These are phyloP conservation scores for Tricholoma bakamatsutake DNA, from an alignment of 768 basidiomycete genomes.

Conservation along the genomic window DNA sequence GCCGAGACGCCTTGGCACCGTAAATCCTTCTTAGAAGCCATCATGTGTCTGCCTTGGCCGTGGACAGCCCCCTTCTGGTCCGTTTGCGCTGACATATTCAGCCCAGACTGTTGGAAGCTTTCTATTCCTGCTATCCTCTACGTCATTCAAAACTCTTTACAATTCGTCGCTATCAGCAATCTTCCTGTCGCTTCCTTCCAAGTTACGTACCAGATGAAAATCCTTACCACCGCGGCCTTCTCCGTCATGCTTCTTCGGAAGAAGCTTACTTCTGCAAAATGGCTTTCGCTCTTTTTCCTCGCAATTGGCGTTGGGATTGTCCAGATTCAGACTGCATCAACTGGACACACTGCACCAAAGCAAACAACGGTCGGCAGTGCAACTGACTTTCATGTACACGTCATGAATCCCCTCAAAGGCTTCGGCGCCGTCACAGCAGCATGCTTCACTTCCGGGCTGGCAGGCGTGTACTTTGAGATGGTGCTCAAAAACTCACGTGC, in stretches of 20 bases:
- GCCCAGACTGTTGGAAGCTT: slow-evolving; percentile 94
- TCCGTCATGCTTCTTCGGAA: slow-evolving; percentile 80
- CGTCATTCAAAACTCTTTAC: slow-evolving; percentile 93
- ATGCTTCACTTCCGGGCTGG: slow-evolving; percentile 86
- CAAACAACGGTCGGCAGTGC: slow-evolving; percentile 57
- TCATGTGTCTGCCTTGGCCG: slow-evolving; percentile 34
- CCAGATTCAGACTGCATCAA: slow-evolving; percentile 73
- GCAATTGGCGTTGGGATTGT: slow-evolving; percentile 93
- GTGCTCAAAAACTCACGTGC: slow-evolving; percentile 79
- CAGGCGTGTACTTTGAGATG: slow-evolving; percentile 94
- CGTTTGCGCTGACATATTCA: slow-evolving; percentile 73
- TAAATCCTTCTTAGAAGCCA: slow-evolving; percentile 30
- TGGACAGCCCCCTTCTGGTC: slow-evolving; percentile 46
- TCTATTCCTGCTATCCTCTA: slow-evolving; percentile 95
- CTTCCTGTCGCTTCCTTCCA: slow-evolving; percentile 97
- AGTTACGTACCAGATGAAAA: slow-evolving; percentile 98
- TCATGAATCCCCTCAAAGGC: slow-evolving; percentile 79
- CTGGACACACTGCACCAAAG: slow-evolving; percentile 20
- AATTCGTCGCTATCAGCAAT: slow-evolving; percentile 94
- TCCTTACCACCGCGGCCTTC: slow-evolving; percentile 92
- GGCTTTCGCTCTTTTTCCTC: slow-evolving; percentile 83
- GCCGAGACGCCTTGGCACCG: slow-evolving; percentile 36
- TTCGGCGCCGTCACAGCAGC: slow-evolving; percentile 80
- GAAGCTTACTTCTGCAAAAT: slow-evolving; percentile 67
- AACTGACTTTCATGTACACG: slow-evolving; percentile 61